Evolutionary conservation across 441 rosid species (phyloP), one percentile per base, ranked within the genome.

Genomic region (Adansonia gregorii): DNA sequence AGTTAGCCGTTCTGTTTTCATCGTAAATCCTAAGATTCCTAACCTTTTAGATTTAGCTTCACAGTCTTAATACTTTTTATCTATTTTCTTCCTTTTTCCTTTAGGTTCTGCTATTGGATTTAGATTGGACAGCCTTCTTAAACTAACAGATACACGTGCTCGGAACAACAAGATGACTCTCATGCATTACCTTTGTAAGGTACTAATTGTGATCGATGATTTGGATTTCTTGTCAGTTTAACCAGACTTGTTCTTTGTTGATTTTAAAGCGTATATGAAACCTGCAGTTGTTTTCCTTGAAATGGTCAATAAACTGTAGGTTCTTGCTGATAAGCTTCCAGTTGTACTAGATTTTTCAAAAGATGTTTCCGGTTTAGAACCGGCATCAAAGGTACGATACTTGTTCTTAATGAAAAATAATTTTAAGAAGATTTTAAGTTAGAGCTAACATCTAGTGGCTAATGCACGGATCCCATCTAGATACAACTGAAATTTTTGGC

Each of bases 181-280:
- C 83, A 94, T 96, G 99, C 98, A 96, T 83, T 96, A 94, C 87
- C 95, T 93, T 70, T 96, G 99, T 86, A 96, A 96, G 97, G 99
- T 97, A 85, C 61, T 74, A 54, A 43, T 31, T 80, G 45, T 68
- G 46, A 2, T 41, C 39, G 59, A 61, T 48, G 39, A 24, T 31
- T 81, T 31, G 4, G 20, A 48, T 68, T 20, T 68, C 67, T 56
- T 74, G 22, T 11, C 45, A 71, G 35, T 52, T 41, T 68, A 15
- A 6, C 24, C 22, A 22, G 6, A 46, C 8, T 10, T 0, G 19
- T 78, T 52, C 19, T 64, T 24, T 59, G 10, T 56, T 58, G 10
- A 49, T n/a, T 70, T 48, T 71, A 52, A 54, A 71, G 61, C 14
- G 6, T 31, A 14, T 52, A 31, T 31, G 74, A 70, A 59, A 70